Percentiles rank a stretch among this genome's conserved stretches.
Conservation (phyloP, 1,284 basidiomycete genomes). For the Leccinum pachyderme region DNA sequence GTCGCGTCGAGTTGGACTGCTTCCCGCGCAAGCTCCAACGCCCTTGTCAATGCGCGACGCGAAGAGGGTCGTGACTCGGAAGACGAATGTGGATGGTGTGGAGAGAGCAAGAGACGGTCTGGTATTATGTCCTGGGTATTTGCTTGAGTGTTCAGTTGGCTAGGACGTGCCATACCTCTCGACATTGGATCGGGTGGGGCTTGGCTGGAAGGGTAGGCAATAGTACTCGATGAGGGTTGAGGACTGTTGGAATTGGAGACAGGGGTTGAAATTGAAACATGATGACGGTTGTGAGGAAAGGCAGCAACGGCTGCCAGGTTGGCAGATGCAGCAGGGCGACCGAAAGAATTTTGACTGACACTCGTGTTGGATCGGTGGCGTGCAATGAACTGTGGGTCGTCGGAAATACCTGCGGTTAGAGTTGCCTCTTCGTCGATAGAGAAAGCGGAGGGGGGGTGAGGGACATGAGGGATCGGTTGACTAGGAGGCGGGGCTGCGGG, state of each 20-base stretch:
- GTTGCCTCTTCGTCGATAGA: constrained; percentile 23
- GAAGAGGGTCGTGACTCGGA: constrained; percentile 60
- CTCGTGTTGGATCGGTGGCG: constrained; percentile 31
- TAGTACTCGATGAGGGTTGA: constrained; percentile 26
- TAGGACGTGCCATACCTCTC: constrained; percentile 44
- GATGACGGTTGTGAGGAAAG: constrained; percentile 53
- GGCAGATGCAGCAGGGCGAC: constrained; percentile 52
- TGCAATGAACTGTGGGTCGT: constrained; percentile 21
- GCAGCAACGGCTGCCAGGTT: constrained; percentile 56
- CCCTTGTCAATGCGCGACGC: constrained; percentile 71
- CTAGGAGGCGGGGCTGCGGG: constrained; percentile 72
- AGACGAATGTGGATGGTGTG: constrained; percentile 37
- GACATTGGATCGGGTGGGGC: constrained; percentile 55
- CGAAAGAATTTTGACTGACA: constrained; percentile 38
- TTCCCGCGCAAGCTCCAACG: constrained; percentile 79
- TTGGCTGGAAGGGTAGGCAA: constrained; percentile 34
- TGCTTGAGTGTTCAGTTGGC: constrained; percentile 37
- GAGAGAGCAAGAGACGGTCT: constrained; percentile 46
- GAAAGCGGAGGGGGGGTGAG: constrained; percentile 27
- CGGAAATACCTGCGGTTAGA: constrained; percentile 9
- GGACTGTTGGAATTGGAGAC: constrained; percentile 26
- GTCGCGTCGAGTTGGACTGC: constrained; percentile 78
- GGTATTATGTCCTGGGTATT: constrained; percentile 39
- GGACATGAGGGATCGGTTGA: constrained; percentile 67
- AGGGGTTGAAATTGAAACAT: constrained; percentile 40